A percentile compares a stretch with the other conserved stretches of the same genome.
Evolutionary conservation across 495 filamentous ascomycete genomes (phyloP).

Genomic region (Chaetomium cochliodes): DNA sequence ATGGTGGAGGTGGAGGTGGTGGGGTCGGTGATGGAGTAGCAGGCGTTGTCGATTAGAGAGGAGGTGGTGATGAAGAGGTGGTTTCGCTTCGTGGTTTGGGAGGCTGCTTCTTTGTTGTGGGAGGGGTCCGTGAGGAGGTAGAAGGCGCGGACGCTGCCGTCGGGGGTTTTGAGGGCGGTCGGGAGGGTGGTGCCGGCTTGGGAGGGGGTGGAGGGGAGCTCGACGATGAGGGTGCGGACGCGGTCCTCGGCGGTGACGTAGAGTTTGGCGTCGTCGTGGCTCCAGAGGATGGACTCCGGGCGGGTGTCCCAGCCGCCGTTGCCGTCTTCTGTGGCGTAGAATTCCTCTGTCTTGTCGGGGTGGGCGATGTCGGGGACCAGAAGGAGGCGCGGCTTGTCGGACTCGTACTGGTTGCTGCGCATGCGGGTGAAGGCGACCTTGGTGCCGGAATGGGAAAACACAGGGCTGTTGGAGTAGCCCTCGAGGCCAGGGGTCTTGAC

Average conservation of each 20-base stretch:
- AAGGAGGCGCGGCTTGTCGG: slow-evolving; percentile 79
- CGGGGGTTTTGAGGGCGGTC: slow-evolving; percentile 52
- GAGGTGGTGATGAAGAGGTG: slow-evolving; percentile 64
- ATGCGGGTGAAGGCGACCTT: slow-evolving; percentile 79
- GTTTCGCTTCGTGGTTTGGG: slow-evolving; percentile 22
- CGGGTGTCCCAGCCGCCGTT: slow-evolving; percentile 66
- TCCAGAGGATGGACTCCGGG: slow-evolving; percentile 64
- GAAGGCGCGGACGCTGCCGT: slow-evolving; percentile 62
- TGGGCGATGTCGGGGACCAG: slow-evolving; percentile 59
- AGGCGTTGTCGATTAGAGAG: slow-evolving; percentile 66
- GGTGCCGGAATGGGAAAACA: slow-evolving; percentile 71
- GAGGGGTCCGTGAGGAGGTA: slow-evolving; percentile 50
- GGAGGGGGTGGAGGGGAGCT: slow-evolving; percentile 55
- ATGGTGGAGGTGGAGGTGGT: slow-evolving; percentile 40
- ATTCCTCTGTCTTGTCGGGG: slow-evolving; percentile 60
- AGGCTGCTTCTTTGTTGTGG: slow-evolving; percentile 29
- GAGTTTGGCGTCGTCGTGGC: slow-evolving; percentile 61
- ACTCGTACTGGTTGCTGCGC: slow-evolving; percentile 80
- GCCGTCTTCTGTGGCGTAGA: slow-evolving; percentile 61
- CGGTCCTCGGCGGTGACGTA: slow-evolving; percentile 66
- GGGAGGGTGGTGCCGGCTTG: slow-evolving; percentile 53
- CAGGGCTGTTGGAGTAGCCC: slow-evolving; percentile 73
- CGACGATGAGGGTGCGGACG: slow-evolving; percentile 63
- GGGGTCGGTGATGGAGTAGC: slow-evolving; percentile 62
- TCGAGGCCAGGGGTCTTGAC: slow-evolving; percentile 53